Evolutionary conservation across 768 basidiomycete species (phyloP).

Genomic region (Collybia sp.): DNA sequence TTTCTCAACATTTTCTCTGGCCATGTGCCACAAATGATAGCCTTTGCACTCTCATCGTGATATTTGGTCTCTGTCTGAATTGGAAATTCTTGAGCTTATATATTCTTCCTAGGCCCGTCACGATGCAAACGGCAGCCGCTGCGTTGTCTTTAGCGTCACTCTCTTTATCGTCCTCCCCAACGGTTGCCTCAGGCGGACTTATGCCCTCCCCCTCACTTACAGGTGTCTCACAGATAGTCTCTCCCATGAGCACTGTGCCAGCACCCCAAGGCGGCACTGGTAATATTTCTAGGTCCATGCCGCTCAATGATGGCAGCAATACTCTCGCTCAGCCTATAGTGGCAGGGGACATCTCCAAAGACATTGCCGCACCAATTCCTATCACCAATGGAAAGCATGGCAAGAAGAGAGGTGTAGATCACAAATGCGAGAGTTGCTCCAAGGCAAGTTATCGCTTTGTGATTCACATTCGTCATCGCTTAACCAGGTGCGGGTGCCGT

Average conservation of each 20-base stretch:
- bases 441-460: conserved; percentile 53
- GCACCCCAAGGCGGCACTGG: conserved; percentile 14
- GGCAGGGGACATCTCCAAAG: conserved; percentile 10
- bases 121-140: conserved; percentile 25
- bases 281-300: conserved; percentile 14
- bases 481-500: conserved; percentile 5
- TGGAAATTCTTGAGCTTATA: not conserved
- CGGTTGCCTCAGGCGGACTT: conserved; percentile 14
- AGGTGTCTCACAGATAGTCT: conserved; percentile 12
- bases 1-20: conserved; percentile 6
- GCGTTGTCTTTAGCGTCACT: conserved; percentile 41
- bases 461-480: conserved; percentile 4
- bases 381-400: conserved; percentile 33
- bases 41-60: not conserved
- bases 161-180: conserved; percentile 37
- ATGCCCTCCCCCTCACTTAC: conserved; percentile 19
- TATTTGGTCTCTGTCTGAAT: not conserved
- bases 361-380: conserved; percentile 27
- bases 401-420: conserved; percentile 82
- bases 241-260: conserved; percentile 14
- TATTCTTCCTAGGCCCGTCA: conserved; percentile 20
- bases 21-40: not conserved
- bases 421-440: conserved; percentile 90
- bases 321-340: conserved; percentile 7
- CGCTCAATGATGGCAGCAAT: conserved; percentile 21